These are phyloP conservation scores for Suhomyces kilbournensis DNA, from an alignment of 805 yeast genomes.

Conservation along the genomic window DNA sequence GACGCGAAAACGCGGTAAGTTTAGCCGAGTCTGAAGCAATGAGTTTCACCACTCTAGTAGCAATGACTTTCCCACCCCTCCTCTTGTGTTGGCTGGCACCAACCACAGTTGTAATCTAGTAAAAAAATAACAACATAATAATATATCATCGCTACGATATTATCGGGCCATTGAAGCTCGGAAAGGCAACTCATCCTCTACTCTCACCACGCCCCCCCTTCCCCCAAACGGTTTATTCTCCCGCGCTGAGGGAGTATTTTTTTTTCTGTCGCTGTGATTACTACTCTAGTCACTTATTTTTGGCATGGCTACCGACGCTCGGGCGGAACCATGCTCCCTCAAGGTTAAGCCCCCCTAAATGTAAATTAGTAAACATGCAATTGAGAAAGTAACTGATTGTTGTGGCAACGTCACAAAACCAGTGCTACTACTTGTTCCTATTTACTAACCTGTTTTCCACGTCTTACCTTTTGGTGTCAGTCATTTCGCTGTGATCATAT, in stretches of 20 bases:
- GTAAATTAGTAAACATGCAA: constrained; percentile 4
- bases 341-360: not conserved
- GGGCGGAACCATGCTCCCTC: not conserved
- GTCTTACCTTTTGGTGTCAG: not conserved
- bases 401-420: constrained; percentile 2
- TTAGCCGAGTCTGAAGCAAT: not conserved
- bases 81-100: too few relatives aligned
- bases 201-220: not conserved
- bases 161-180: too few relatives aligned
- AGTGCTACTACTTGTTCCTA: constrained; percentile 1
- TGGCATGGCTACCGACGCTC: not conserved
- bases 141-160: not conserved
- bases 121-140: not conserved
- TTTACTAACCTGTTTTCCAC: not conserved
- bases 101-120: not conserved
- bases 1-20: not conserved
- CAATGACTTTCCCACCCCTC: too few relatives aligned
- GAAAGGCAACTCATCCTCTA: not conserved
- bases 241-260: not conserved
- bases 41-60: too few relatives aligned
- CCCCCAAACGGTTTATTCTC: not conserved
- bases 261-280: not conserved
- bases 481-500: not conserved
- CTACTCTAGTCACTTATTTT: not conserved
- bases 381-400: not conserved